Percentiles rank a stretch among this genome's conserved stretches.
Evolutionary conservation across 495 filamentous ascomycete genomes (phyloP).

Genomic region (Penicillium fimorum): DNA sequence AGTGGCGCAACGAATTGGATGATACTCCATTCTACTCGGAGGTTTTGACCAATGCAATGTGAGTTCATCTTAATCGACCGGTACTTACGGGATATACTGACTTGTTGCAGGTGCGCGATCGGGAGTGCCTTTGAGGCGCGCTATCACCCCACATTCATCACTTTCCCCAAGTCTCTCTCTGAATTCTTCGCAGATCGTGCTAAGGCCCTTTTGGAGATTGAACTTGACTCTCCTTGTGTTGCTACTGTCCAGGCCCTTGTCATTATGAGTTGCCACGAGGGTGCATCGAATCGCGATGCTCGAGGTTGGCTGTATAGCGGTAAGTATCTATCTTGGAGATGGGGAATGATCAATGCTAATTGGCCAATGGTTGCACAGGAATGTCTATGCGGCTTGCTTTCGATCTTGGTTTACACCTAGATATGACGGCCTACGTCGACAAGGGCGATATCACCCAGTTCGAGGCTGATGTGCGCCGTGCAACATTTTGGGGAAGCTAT

Average conservation of each 20-base stretch:
- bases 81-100: conserved; percentile 4
- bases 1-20: conserved; percentile 43
- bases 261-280: conserved; percentile 49
- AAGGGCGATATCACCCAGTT: conserved; percentile 41
- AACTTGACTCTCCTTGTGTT: conserved; percentile 50
- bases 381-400: conserved; percentile 54
- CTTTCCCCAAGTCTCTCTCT: conserved; percentile 45
- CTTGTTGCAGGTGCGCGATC: conserved; percentile 42
- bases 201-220: conserved; percentile 49
- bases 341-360: background rate
- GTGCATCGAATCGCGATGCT: conserved; percentile 47
- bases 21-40: conserved; percentile 51
- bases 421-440: conserved; percentile 47
- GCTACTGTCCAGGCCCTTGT: conserved; percentile 52
- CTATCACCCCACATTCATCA: conserved; percentile 48
- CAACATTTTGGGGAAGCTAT: conserved; percentile 53
- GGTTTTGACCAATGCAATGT: conserved; percentile 52
- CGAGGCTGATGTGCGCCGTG: conserved; percentile 46
- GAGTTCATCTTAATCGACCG: conserved; percentile 7
- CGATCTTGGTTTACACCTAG: conserved; percentile 50
- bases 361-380: conserved; percentile 24
- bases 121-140: conserved; percentile 48
- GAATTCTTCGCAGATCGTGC: conserved; percentile 53
- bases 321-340: conserved; percentile 15
- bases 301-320: conserved; percentile 53